These are phyloP conservation scores for Tuctoria greenei DNA, from an alignment of 176 grass and related monocot genomes.

Conservation along the genomic window DNA sequence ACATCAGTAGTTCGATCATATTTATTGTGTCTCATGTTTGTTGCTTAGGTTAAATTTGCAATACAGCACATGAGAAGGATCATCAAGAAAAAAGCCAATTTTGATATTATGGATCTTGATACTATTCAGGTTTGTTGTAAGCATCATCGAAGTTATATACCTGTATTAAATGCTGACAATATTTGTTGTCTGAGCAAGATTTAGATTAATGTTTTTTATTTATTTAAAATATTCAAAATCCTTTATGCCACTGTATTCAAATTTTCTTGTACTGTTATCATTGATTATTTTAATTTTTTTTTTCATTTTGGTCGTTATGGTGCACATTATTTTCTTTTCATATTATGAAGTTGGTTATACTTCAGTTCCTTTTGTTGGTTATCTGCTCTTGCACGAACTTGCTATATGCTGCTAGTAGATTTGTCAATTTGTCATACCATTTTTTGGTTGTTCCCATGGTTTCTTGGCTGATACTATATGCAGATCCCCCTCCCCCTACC, in stretches of 20 bases:
- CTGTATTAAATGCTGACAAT: conserved; percentile 22
- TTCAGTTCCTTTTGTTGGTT: conserved; percentile 5
- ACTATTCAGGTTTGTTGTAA: conserved; percentile 62
- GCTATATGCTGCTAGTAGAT: conserved; percentile 4
- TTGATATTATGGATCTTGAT: conserved; percentile 99
- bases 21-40: conserved; percentile 25
- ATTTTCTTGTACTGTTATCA: background rate
- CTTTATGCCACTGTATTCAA: background rate
- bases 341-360: background rate
- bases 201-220: background rate
- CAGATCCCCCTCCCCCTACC: no score
- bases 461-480: no score
- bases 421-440: conserved; percentile 10
- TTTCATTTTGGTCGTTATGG: background rate
- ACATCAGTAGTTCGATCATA: conserved; percentile 18
- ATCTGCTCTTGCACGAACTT: conserved; percentile 18
- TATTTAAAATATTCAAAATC: background rate
- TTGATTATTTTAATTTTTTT: background rate
- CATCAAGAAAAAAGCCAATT: conserved; percentile 95
- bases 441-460: background rate
- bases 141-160: background rate
- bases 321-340: background rate
- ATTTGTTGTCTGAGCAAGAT: background rate
- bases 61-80: conserved; percentile 98
- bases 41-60: conserved; percentile 90